Conservation (phyloP, 805 yeast genomes). For the Wilhelminamyces savonicus region DNA sequence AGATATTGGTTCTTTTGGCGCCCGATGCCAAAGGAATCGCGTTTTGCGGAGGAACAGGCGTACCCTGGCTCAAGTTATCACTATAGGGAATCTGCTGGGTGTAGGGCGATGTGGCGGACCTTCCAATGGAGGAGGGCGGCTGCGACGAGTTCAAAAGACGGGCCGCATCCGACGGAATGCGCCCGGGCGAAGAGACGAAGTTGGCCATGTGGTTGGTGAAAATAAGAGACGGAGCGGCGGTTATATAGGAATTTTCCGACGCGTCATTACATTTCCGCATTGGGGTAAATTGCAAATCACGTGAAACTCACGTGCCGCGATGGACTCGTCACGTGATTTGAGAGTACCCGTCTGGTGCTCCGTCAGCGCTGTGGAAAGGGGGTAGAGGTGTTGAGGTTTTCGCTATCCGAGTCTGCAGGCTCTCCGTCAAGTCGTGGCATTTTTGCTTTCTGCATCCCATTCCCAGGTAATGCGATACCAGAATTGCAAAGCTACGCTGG, state of each 20-base stretch:
- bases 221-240: background rate
- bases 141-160: constrained; percentile 33
- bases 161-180: constrained; percentile 40
- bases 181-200: constrained; percentile 39
- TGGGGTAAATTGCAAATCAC: no score
- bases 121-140: constrained; percentile 37
- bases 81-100: constrained; percentile 13
- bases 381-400: no score
- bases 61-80: constrained; percentile 16
- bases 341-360: no score
- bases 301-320: no score
- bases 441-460: no score
- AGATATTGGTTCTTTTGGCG: constrained; percentile 52
- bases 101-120: constrained; percentile 28
- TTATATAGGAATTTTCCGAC: constrained; percentile 2
- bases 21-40: constrained; percentile 10
- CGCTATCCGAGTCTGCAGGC: no score
- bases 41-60: constrained; percentile 4
- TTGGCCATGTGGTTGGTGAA: constrained; percentile 22
- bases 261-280: constrained; percentile 14
- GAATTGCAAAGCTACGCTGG: no score
- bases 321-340: no score
- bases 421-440: no score
- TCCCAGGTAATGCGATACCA: no score
- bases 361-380: no score